Base-by-base conservation (phyloP, 192 early-diverging fungal genomes). In the Umbelopsis sp. region DNA sequence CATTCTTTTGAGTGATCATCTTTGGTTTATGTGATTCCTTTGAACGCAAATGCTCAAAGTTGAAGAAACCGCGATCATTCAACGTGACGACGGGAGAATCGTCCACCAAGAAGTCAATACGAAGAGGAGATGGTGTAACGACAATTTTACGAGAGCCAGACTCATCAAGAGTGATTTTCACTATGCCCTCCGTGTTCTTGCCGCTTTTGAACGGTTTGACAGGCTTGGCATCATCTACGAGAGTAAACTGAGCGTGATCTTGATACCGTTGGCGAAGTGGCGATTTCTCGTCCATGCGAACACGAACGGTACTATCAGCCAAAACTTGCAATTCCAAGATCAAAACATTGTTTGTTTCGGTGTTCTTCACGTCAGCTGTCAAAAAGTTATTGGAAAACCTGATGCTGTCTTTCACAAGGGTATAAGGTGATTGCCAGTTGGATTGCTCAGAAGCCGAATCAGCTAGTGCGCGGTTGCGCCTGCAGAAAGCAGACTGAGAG, bases 391-490 rank as follows among this genome's bases (percentile, higher is more conserved):
- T 74, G 18, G 88, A 76, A 6, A 93, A 71, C 13, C 70, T 64
- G 49, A 95, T 73, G 5, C 89, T 83, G 49, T 85, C 79, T 30
- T 84, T 66, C 45, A 90, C 73, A 23, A 97, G 74, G 27, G 78
- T 72, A 74, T 92, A 97, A 2, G 87, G 87, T 0, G 91, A 87
- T 2, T 72, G 49, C 44, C 83, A 72, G 21, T 65, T 16, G 35
- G 44, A 16, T n/a, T 70, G 46, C 2, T 67, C 55, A 23, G 71
- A 55, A 50, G 72, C 69, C 52, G 65, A 74, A 3, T 79, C 81
- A 13, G 93, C 94, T 72, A 89, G 94, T 18, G 89, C 91, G 7
- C 94, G 83, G 77, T 99, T 95, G 47, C 97, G 91, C 12, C 80
- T 74, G 77, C 95, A 98, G 75, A 99, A 99, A 6, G 89, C 90